Base-by-base conservation (phyloP, 208 protist species). In the Leishmania tropica region DNA sequence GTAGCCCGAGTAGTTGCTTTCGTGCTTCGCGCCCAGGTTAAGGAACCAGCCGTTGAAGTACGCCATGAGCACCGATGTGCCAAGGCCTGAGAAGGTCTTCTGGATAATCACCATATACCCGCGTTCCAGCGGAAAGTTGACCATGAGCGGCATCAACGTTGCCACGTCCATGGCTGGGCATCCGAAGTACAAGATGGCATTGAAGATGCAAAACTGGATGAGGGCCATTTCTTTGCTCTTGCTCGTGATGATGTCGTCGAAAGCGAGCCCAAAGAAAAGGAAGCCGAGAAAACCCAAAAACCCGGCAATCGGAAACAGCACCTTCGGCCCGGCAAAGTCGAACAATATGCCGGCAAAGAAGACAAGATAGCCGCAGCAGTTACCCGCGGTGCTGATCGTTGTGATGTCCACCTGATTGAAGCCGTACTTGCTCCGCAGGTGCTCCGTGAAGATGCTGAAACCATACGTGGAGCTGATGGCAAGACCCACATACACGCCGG, bases 1-100 rank as follows among this genome's bases (percentile, higher is more conserved):
- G 79, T 89, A 95, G 35, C 81, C 87, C 28, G 87, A 78, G 80
- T 87, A 93, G 85, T 94, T 89, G 71, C 84, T 90, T n/a, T 88
- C 73, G 0, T 76, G 37, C 42, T 62, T 60, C n/a, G 84, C 68
- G 21, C 83, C 71, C 65, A 48, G 17, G 72, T 87, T 75, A n/a
- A 45, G 73, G 72, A 96, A 96, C 87, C 88, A 95, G 40, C 86
- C 92, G 75, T 94, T 94, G 82, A 94, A 95, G 87, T 94, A 95
- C 28, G 86, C 87, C 89, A 94, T 92, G 37, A 95, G 80, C 54
- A 97, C 86, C 13, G 90, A 88, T n/a, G 92, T 92, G 40, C 93
- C 93, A 45, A 96, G 88, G 28, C 93, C 93, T 28, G 88, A 88
- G 74, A 95, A 95, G 21, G 93, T 95, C 83, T 96, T 96, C 75